Evolutionary conservation across 768 basidiomycete genomes (phyloP).

Genomic region (Pleurotus platypus): DNA sequence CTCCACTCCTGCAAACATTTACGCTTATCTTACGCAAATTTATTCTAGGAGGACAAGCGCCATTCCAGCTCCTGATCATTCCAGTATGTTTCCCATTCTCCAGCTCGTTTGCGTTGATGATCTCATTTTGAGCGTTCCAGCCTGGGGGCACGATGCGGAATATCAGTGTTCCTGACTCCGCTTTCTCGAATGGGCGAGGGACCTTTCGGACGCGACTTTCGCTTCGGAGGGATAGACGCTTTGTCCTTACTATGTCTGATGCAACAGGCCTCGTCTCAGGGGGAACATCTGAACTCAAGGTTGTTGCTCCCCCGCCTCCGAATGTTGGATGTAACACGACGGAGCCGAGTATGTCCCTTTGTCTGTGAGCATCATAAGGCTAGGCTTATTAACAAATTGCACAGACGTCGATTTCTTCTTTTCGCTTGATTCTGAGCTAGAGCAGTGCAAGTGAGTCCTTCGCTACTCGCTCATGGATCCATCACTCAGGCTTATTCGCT

Average conservation of each 20-base stretch:
- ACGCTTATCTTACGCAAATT: slow-evolving; percentile 2
- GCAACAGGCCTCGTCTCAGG: slow-evolving; percentile 65
- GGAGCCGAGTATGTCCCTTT: slow-evolving; percentile 27
- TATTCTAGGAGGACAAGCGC: slow-evolving; percentile 50
- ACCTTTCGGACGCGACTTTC: slow-evolving; percentile 46
- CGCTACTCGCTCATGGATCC: not conserved
- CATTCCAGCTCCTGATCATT: slow-evolving; percentile 46
- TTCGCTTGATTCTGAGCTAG: slow-evolving; percentile 43
- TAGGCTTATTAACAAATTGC: not conserved
- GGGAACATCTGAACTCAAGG: slow-evolving; percentile 46
- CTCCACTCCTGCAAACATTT: not conserved
- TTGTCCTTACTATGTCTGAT: slow-evolving; percentile 72
- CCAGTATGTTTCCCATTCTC: slow-evolving; percentile 37
- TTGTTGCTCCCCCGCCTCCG: slow-evolving; percentile 42
- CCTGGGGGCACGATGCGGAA: slow-evolving; percentile 51
- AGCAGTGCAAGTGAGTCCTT: slow-evolving; percentile 55
- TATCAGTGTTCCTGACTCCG: slow-evolving; percentile 47
- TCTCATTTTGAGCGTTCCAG: slow-evolving; percentile 25
- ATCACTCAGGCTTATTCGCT: not conserved
- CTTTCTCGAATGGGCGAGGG: slow-evolving; percentile 52
- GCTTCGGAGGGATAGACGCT: slow-evolving; percentile 30
- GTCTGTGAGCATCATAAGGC: slow-evolving; percentile 2
- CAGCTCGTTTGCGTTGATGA: not conserved
- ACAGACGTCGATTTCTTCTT: slow-evolving; percentile 43
- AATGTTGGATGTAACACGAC: slow-evolving; percentile 47